Evolutionary conservation across 2,329 filamentous ascomycete genomes (phyloP).

Genomic region (Trichophyton schoenleinii): DNA sequence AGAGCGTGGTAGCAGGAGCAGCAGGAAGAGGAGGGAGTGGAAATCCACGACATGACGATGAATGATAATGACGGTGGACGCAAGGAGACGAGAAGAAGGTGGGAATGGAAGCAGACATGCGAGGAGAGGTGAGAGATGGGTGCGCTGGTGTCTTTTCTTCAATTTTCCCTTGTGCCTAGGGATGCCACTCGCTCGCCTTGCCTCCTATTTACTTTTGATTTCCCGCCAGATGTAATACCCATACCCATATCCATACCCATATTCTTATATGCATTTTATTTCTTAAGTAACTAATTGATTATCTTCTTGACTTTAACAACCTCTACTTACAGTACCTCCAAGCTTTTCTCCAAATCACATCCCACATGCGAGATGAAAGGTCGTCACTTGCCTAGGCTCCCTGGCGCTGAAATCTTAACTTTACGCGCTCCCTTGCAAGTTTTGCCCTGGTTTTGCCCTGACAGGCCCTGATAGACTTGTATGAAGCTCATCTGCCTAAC

Average conservation of each 20-base stretch:
- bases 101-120: not conserved
- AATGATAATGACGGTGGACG: conserved; percentile 1
- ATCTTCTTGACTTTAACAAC: not conserved
- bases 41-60: not conserved
- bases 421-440: not conserved
- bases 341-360: not conserved
- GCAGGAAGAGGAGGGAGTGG: not conserved
- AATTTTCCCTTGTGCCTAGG: not conserved
- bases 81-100: not conserved
- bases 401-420: not conserved
- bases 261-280: not conserved
- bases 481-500: not conserved
- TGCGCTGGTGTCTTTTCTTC: not conserved
- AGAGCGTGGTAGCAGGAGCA: not conserved
- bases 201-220: not conserved
- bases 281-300: not conserved
- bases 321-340: not conserved
- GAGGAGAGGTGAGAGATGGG: not conserved
- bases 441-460: not conserved
- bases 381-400: not conserved
- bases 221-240: conserved; percentile 2
- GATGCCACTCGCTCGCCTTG: not conserved
- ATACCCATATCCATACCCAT: conserved; percentile 1
- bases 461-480: not conserved
- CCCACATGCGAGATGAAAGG: not conserved